Evolutionary conservation across 2,329 filamentous ascomycete genomes (phyloP).

Genomic region (Fusarium siculi): DNA sequence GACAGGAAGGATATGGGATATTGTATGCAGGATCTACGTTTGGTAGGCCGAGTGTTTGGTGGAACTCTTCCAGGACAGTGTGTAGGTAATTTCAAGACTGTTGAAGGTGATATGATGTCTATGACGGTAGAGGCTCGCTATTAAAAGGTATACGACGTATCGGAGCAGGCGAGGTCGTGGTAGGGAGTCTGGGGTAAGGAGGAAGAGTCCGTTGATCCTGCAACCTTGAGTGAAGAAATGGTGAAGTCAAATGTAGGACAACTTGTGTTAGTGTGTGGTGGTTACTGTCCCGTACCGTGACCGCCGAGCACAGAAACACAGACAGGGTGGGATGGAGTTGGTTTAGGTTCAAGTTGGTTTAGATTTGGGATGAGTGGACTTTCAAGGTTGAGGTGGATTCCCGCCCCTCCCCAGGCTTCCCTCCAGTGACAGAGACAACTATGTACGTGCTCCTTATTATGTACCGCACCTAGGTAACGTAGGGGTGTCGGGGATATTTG

Average conservation of each 20-base stretch:
- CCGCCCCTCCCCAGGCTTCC: slow-evolving; percentile 19
- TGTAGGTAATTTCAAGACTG: slow-evolving; percentile 6
- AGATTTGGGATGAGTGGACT: slow-evolving; percentile 35
- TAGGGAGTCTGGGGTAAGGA: neutral
- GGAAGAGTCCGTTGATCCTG: slow-evolving; percentile 11
- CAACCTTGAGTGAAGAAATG: slow-evolving; percentile 7
- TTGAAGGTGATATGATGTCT: slow-evolving; percentile 5
- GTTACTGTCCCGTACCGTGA: slow-evolving; percentile 27
- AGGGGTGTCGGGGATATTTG: neutral
- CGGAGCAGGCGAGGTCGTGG: slow-evolving; percentile 6
- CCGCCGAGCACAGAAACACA: slow-evolving; percentile 10
- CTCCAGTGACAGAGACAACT: neutral
- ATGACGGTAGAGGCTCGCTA: slow-evolving; percentile 30
- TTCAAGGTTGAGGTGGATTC: slow-evolving; percentile 23
- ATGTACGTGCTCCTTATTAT: slow-evolving; percentile 6
- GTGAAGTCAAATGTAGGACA: slow-evolving; percentile 15
- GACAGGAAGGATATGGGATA: slow-evolving; percentile 15
- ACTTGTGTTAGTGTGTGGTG: slow-evolving; percentile 22
- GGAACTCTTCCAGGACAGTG: slow-evolving; percentile 24
- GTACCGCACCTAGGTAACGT: neutral
- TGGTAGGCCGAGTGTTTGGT: slow-evolving; percentile 25
- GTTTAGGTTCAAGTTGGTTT: slow-evolving; percentile 23
- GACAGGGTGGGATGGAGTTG: slow-evolving; percentile 13
- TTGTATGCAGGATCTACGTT: slow-evolving; percentile 32
- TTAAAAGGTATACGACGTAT: slow-evolving; percentile 13